Conservation (phyloP, 331 rosid genomes). For the Phaseolus coccineus region DNA sequence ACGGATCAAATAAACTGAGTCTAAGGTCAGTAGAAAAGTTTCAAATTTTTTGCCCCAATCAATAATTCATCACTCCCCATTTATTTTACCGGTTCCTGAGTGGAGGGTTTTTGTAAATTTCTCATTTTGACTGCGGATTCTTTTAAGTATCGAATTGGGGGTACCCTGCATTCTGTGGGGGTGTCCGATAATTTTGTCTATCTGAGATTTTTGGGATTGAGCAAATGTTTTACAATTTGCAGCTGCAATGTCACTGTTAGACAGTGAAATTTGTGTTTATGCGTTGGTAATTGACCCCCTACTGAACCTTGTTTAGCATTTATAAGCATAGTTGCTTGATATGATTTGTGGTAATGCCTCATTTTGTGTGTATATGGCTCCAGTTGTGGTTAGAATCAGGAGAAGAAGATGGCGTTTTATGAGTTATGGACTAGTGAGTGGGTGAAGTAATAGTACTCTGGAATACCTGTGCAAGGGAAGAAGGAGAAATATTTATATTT, state of each 20-base stretch:
- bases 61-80: slow-evolving; percentile 40
- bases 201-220: not conserved
- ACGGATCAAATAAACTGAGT: slow-evolving; percentile 46
- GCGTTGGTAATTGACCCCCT: not conserved
- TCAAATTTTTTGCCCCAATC: slow-evolving; percentile 15
- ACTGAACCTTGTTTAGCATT: not conserved
- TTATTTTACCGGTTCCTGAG: slow-evolving; percentile 8
- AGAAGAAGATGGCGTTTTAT: slow-evolving; percentile 7
- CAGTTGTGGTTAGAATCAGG: not conserved
- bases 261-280: not conserved
- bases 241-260: not conserved
- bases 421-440: slow-evolving; percentile 25
- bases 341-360: slow-evolving; percentile 13
- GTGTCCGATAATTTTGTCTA: not conserved
- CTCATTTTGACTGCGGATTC: slow-evolving; percentile 5
- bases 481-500: too few relatives aligned
- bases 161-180: not conserved
- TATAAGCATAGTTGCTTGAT: not conserved
- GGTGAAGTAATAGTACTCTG: slow-evolving; percentile 1
- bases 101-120: slow-evolving; percentile 41
- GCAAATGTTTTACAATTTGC: not conserved
- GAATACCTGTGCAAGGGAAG: not conserved
- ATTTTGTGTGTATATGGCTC: not conserved
- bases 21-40: slow-evolving; percentile 36
- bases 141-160: slow-evolving; percentile 37